Evolutionary conservation across 2,329 filamentous ascomycete species (phyloP), one percentile per base, ranked within the genome.

Genomic region (Coleophoma eucalyptorum): DNA sequence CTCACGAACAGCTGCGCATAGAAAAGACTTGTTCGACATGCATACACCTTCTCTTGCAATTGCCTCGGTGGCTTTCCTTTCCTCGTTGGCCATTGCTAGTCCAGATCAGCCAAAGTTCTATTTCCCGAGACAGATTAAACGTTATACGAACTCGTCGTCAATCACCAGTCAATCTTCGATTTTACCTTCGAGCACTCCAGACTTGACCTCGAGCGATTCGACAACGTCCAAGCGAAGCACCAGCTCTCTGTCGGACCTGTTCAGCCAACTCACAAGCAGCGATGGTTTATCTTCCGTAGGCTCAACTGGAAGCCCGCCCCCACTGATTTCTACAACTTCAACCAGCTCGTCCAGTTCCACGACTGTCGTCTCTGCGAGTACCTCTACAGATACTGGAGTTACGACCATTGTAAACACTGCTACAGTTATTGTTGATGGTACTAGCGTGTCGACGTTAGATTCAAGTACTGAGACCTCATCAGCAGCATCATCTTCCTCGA

Each of bases 81-180:
- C 75, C 33, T 70, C 74, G 3, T 62, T 71, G n/a, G 71, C 69
- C 50, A 67, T 67, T 56, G 76, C 74, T 19, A 69, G 75, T 49
- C 58, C 65, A 35, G 67, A 74, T 33, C 68, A 69, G 54, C 78
- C 79, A 16, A 75, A 72, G 62, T 79, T 81, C 60, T 83, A 82
- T 64, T 83, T 78, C 55, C 80, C 80, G 12, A 72, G 76, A 50
- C 72, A 80, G 41, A 70, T 83, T 59, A 82, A 77, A 67, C 73
- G 79, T 48, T 60, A 48, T 55, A 54, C 50, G 2, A 63, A 64
- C 31, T 55, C 42, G 8, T 31, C 56, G 15, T 59, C 59, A 12
- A 51, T 55, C 21, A 58, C 55, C 10, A 56, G 38, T 21, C 47
- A 50, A 13, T 45, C 58, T 15, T 34, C 56, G 16, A 34, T 41